phyloP scores from a whole-genome alignment of 1,284 basidiomycete genomes.

The Sphaerobolus stellatus region DNA sequence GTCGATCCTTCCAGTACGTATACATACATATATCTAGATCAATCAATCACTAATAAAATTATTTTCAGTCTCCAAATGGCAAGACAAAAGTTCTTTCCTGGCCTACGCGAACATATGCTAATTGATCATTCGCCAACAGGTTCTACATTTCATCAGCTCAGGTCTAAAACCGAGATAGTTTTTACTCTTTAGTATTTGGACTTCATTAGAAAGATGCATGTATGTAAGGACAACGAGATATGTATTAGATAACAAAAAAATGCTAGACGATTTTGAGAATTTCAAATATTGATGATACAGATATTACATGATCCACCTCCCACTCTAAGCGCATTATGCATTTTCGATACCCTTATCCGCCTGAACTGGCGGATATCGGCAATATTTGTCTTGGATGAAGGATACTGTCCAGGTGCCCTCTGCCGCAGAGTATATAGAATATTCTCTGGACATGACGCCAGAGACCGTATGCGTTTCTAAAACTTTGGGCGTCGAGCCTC shows the following conservation, averaged over 20 bases:
- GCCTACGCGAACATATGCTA: background rate
- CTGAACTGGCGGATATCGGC: slow-evolving; percentile 68
- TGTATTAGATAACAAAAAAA: background rate
- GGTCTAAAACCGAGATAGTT: slow-evolving; percentile 43
- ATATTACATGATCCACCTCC: background rate
- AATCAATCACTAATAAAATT: too few relatives aligned
- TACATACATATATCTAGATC: too few relatives aligned
- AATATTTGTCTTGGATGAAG: slow-evolving; percentile 81
- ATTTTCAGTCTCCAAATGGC: slow-evolving; percentile 75
- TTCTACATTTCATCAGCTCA: slow-evolving; percentile 86
- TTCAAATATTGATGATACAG: slow-evolving; percentile 1
- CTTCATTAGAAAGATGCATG: background rate
- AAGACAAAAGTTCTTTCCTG: slow-evolving; percentile 13
- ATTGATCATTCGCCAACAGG: slow-evolving; percentile 13
- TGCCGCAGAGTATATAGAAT: slow-evolving; percentile 84
- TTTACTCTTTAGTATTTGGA: background rate
- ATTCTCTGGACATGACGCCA: slow-evolving; percentile 72
- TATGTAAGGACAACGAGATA: background rate
- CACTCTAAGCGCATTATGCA: slow-evolving; percentile 10
- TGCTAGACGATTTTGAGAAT: background rate
- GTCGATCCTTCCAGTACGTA: slow-evolving; percentile 86
- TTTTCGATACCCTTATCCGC: slow-evolving; percentile 38
- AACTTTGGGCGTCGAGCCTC: slow-evolving; percentile 65
- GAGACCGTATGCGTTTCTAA: slow-evolving; percentile 88
- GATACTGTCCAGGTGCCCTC: slow-evolving; percentile 95